Percentiles rank a stretch among this genome's conserved stretches.
Evolutionary conservation across 257 asterid species (phyloP).

Genomic region (Solanum sejunctum): DNA sequence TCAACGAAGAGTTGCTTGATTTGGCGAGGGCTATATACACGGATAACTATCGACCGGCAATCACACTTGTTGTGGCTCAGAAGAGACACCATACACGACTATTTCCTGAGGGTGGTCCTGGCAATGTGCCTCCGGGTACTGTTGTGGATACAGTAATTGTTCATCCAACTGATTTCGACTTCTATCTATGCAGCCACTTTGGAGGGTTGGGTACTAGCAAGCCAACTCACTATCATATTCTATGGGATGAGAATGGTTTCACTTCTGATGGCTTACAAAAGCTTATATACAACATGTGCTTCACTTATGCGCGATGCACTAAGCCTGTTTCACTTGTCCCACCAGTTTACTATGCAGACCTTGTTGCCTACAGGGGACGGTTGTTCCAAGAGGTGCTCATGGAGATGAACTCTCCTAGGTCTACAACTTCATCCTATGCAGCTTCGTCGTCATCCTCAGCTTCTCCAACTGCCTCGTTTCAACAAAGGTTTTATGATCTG

Average conservation of each 20-base stretch:
- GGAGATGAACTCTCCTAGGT: constrained; percentile 12
- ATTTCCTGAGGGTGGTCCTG: constrained; percentile 19
- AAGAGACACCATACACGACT: constrained; percentile 67
- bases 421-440: not conserved
- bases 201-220: constrained; percentile 76
- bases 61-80: constrained; percentile 63
- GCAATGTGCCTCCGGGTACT: constrained; percentile 62
- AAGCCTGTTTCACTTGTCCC: constrained; percentile 76
- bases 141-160: constrained; percentile 59
- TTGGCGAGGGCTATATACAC: constrained; percentile 15
- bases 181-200: constrained; percentile 65
- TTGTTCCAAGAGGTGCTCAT: constrained; percentile 39
- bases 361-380: constrained; percentile 69
- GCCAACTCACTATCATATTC: constrained; percentile 56
- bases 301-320: constrained; percentile 60
- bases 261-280: constrained; percentile 42
- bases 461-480: constrained; percentile 13
- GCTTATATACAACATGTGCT: constrained; percentile 57
- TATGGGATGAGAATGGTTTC: constrained; percentile 47
- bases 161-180: constrained; percentile 53
- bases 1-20: constrained; percentile 34
- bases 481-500: constrained; percentile 20
- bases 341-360: constrained; percentile 66
- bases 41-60: constrained; percentile 21
- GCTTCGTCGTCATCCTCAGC: not conserved